Base-by-base conservation (phyloP, 148 eudicot genomes). In the Persicaria tinctoria region DNA sequence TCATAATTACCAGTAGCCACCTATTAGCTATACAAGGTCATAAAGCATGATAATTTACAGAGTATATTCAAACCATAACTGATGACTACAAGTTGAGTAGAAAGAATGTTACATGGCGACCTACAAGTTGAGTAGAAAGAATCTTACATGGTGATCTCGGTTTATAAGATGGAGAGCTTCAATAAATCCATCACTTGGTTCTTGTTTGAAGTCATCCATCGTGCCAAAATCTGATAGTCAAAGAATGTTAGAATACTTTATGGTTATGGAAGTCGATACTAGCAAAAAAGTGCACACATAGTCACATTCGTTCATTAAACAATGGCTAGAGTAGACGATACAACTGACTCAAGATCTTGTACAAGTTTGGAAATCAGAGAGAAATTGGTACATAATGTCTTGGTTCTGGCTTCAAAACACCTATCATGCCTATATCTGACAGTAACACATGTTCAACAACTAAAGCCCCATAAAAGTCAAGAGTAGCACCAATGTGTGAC, bases 141-240 rank as follows among this genome's bases (percentile, higher is more conserved):
- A 94, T 82, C 98, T 94, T 76, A 94, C 82, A 74, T 87, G 90
- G 76, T 84, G 91, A 82, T 91, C 98, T 76, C 96, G 96, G 76
- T 94, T 94, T 76, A 94, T 86, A 78, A 94, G 98, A 84, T 94
- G 98, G 78, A 94, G 90, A 77, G 98, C 98, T 83, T 94, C 97
- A 73, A 94, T 94, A 71, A 94, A 94, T 66, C 98, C 98, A 78
- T 94, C 96, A 74, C 98, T 95, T 78, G 87, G 78, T 77, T 94
- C 98, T 79, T 90, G 88, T 79, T 85, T 90, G 79, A 94, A 94
- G 74, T 87, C 96, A 70, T 97, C 98, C 98, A 94, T 91, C 98
- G 91, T 94, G 82, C 98, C 98, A 83, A 94, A 94, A 74, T 94
- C 98, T 94, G 84, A 51, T 76, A 50, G 8, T 62, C 18, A 48